Evolutionary conservation across 768 basidiomycete species (phyloP).

Genomic region (Leccinum rimulosum): DNA sequence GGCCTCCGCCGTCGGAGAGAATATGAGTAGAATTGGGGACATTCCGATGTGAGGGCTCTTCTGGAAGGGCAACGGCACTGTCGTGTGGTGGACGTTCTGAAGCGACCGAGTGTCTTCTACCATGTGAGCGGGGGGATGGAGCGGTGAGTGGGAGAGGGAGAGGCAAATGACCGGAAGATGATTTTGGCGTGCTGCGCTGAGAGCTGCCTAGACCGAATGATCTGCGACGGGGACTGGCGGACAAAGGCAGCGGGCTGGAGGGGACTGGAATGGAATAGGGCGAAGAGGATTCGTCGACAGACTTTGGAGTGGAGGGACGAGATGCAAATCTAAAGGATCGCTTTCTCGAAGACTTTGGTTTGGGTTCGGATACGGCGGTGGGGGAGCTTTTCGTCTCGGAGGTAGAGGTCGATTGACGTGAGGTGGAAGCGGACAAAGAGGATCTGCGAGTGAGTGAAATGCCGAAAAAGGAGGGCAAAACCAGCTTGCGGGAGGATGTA

Average conservation of each 20-base stretch:
- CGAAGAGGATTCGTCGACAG: slow-evolving; percentile 15
- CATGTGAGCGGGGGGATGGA: slow-evolving; percentile 22
- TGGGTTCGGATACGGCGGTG: slow-evolving; percentile 19
- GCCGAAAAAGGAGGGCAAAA: slow-evolving; percentile 26
- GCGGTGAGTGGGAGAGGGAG: slow-evolving; percentile 17
- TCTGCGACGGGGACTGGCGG: slow-evolving; percentile 33
- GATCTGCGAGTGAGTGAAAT: slow-evolving; percentile 29
- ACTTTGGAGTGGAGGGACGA: slow-evolving; percentile 32
- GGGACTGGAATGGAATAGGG: slow-evolving; percentile 27
- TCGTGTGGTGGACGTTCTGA: slow-evolving; percentile 33
- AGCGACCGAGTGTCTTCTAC: slow-evolving; percentile 27
- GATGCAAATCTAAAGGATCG: slow-evolving; percentile 32
- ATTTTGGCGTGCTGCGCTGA: slow-evolving; percentile 30
- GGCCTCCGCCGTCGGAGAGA: slow-evolving; percentile 12
- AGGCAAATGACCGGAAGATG: slow-evolving; percentile 28
- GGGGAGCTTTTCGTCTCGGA: slow-evolving; percentile 25
- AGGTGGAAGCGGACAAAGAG: slow-evolving; percentile 20
- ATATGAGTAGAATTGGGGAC: slow-evolving; percentile 11
- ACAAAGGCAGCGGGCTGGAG: slow-evolving; percentile 30
- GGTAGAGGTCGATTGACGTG: slow-evolving; percentile 14
- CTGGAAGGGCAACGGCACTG: slow-evolving; percentile 33
- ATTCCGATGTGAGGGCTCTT: slow-evolving; percentile 19
- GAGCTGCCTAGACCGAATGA: slow-evolving; percentile 31
- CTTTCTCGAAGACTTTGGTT: slow-evolving; percentile 22
- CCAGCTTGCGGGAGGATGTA: slow-evolving; percentile 23